Base-by-base conservation (phyloP, 441 rosid species). In the Brassica balearica region DNA sequence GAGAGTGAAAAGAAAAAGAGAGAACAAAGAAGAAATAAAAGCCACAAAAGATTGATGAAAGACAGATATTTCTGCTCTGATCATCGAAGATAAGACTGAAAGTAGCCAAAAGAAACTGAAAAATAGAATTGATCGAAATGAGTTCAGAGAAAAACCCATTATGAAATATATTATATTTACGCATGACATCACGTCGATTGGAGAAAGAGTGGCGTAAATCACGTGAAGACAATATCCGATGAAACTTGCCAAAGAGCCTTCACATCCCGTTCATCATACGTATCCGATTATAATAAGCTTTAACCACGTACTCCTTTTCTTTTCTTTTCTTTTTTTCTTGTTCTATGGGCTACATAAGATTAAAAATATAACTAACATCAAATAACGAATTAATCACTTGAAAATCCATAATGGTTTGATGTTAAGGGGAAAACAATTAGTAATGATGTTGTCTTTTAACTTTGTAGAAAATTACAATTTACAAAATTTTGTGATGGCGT, bases 151-250 rank as follows among this genome's bases (percentile, higher is more conserved):
- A 29, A 25, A 23, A 17, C 2, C 8, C 46, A 19, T 5, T 36
- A 34, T 65, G 38, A 61, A 59, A 51, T 61, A 48, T 29, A 61
- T 34, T 32, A 32, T 25, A 29, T 41, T 8, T 32, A 34, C 46
- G 65, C 60, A 51, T 70, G 56, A 34, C 15, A 62, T 34, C 25
- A 63, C 43, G 19, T 34, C 46, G 71, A 62, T 51, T 34, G 19
- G 66, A 77, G 61, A 77, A 77, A 71, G 68, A 38, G 62, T 56
- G 68, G 77, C 81, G 76, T 71, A 20, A 77, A 58, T 71, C 72
- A 77, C 81, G 81, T 77, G 72, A 70, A 7, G 3, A 41, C 67
- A 60, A 36, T 25, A 53, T 63, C 20, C 71, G 64, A 23, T 8
- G 67, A 29, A 63, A 63, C 36, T 61, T 14, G 38, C 3, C 65